These are phyloP conservation scores for Clavaria fumosa DNA, from an alignment of 768 basidiomycete species.

Conservation along the genomic window DNA sequence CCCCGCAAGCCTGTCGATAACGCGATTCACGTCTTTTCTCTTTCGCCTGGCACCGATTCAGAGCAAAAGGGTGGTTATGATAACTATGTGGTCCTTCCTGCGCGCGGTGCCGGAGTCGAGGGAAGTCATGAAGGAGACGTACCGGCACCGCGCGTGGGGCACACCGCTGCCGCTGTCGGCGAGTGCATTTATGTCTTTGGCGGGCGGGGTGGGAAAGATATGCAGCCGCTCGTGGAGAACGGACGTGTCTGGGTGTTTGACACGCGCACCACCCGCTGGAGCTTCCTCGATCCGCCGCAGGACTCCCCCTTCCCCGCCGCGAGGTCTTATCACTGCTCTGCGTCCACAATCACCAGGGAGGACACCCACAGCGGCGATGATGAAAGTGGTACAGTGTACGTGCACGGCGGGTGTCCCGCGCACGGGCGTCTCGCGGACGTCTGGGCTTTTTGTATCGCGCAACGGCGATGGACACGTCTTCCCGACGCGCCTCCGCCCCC, in stretches of 20 bases:
- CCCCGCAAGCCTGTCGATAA: slow-evolving; percentile 2
- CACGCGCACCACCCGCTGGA: slow-evolving; percentile 1
- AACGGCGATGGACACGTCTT: slow-evolving; percentile 1
- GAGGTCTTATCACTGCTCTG: too few relatives aligned
- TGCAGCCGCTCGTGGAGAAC: neutral
- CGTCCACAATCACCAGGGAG: too few relatives aligned
- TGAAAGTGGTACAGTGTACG: slow-evolving; percentile 3
- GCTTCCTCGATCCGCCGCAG: neutral
- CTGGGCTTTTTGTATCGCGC: neutral
- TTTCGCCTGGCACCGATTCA: neutral
- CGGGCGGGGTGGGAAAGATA: slow-evolving; percentile 4
- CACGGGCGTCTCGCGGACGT: slow-evolving; percentile 1
- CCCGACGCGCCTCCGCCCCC: slow-evolving; percentile 2
- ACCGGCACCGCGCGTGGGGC: neutral
- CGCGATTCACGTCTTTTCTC: slow-evolving; percentile 1
- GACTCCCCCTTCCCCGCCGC: too few relatives aligned
- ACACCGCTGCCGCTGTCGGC: neutral
- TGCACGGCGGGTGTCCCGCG: slow-evolving; percentile 4
- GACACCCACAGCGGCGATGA: too few relatives aligned
- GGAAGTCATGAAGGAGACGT: too few relatives aligned
- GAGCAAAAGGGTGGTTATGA: neutral
- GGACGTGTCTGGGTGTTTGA: neutral
- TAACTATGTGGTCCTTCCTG: neutral
- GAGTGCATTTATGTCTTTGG: slow-evolving; percentile 2
- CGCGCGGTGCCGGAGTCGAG: neutral